Percentiles rank a stretch among this genome's conserved stretches.
These are phyloP conservation scores for Colletotrichum liriopes DNA, from an alignment of 2,329 filamentous ascomycete species.

Conservation along the genomic window DNA sequence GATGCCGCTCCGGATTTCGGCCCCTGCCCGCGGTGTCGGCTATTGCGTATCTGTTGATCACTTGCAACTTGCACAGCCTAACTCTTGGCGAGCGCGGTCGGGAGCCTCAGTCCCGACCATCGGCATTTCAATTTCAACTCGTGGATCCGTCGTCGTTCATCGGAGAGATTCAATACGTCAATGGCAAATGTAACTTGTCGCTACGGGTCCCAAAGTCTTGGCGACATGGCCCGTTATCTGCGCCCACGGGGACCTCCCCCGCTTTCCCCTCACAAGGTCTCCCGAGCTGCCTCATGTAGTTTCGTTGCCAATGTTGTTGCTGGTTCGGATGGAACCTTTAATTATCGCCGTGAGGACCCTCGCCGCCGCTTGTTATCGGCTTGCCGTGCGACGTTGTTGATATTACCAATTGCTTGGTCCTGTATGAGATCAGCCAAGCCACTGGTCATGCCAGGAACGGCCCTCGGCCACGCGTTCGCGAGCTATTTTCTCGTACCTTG, in stretches of 20 bases:
- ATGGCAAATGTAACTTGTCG: slow-evolving; percentile 26
- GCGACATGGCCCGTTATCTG: slow-evolving; percentile 38
- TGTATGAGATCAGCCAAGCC: slow-evolving; percentile 39
- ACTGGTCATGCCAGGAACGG: slow-evolving; percentile 19
- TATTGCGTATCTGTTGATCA: slow-evolving; percentile 16
- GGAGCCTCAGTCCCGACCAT: slow-evolving; percentile 22
- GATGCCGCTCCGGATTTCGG: slow-evolving; percentile 3
- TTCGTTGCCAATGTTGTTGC: slow-evolving; percentile 44
- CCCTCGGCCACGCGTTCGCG: slow-evolving; percentile 5
- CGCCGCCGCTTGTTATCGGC: slow-evolving; percentile 12
- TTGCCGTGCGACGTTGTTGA: not conserved
- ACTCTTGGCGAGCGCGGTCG: slow-evolving; percentile 27
- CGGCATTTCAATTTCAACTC: slow-evolving; percentile 26
- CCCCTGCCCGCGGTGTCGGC: slow-evolving; percentile 16
- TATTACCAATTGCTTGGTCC: slow-evolving; percentile 9
- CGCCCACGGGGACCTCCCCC: slow-evolving; percentile 26
- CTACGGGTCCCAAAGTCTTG: slow-evolving; percentile 27
- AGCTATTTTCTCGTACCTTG: slow-evolving; percentile 11
- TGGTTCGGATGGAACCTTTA: not conserved
- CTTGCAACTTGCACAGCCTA: not conserved
- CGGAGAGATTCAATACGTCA: slow-evolving; percentile 33
- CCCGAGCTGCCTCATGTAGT: slow-evolving; percentile 42
- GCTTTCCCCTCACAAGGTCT: slow-evolving; percentile 40
- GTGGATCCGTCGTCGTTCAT: slow-evolving; percentile 15
- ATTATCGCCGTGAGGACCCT: not conserved